These are phyloP conservation scores for Mucor lusitanicus DNA, from an alignment of 371 early-diverging fungal species.

Conservation along the genomic window DNA sequence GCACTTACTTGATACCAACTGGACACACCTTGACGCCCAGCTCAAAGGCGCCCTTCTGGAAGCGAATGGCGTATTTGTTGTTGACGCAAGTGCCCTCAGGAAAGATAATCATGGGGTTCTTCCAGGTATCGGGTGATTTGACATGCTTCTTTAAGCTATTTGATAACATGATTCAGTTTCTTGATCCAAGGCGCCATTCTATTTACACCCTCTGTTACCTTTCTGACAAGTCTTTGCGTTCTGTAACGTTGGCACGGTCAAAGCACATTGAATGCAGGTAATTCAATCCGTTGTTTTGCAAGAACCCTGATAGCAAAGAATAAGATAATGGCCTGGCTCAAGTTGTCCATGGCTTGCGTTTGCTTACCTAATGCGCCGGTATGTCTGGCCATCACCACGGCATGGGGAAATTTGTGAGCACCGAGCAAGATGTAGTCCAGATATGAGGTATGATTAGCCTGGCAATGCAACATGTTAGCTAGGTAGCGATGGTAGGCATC, in stretches of 20 bases:
- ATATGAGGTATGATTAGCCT: slow-evolving; percentile 82
- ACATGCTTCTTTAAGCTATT: slow-evolving; percentile 40
- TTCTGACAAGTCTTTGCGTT: slow-evolving; percentile 53
- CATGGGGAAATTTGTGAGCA: slow-evolving; percentile 75
- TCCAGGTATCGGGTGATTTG: slow-evolving; percentile 32
- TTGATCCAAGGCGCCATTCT: slow-evolving; percentile 27
- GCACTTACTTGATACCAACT: slow-evolving; percentile 41
- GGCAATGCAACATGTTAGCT: background rate
- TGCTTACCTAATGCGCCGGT: slow-evolving; percentile 36
- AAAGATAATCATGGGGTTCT: slow-evolving; percentile 72
- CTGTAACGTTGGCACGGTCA: slow-evolving; percentile 72
- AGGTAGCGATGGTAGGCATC: background rate
- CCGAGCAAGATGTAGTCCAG: slow-evolving; percentile 79
- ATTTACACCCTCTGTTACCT: slow-evolving; percentile 33
- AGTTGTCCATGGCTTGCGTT: background rate
- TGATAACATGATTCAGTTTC: background rate
- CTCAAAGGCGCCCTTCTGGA: slow-evolving; percentile 90
- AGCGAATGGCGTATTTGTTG: slow-evolving; percentile 81
- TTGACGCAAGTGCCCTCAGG: slow-evolving; percentile 93
- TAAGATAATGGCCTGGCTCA: no score
- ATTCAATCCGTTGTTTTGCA: slow-evolving; percentile 67
- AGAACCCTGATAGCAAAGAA: slow-evolving; percentile 52
- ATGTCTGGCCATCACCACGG: slow-evolving; percentile 77
- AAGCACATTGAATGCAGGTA: slow-evolving; percentile 75
- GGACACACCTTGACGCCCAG: slow-evolving; percentile 62